Percentiles rank a stretch among this genome's conserved stretches.
Conservation (phyloP, 176 grass and related monocot genomes). For the Triticum monococcum region DNA sequence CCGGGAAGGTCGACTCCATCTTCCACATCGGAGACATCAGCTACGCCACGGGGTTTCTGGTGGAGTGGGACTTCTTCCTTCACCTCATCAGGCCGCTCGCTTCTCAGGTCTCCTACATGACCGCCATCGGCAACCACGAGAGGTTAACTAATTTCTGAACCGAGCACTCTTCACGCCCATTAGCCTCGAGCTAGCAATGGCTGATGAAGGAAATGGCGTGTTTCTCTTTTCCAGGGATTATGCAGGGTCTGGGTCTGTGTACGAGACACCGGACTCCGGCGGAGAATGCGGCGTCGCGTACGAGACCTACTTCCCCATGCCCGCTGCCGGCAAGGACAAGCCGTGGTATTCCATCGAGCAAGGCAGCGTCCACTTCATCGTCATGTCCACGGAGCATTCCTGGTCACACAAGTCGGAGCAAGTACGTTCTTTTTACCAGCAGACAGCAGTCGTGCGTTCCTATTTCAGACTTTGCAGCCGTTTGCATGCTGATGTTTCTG, state of each 20-base stretch:
- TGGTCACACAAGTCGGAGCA: conserved; percentile 68
- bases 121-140: conserved; percentile 86
- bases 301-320: conserved; percentile 86
- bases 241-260: conserved; percentile 53
- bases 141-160: conserved; percentile 43
- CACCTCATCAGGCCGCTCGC: conserved; percentile 63
- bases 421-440: conserved; percentile 20
- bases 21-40: conserved; percentile 95
- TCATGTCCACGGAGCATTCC: conserved; percentile 80
- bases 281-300: conserved; percentile 84
- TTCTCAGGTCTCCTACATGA: conserved; percentile 83
- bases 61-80: conserved; percentile 67
- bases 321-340: conserved; percentile 49
- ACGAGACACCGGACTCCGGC: conserved; percentile 71
- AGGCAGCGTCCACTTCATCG: conserved; percentile 65
- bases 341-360: conserved; percentile 94
- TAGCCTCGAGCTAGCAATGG: background rate
- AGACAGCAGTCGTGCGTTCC: background rate
- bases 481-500: too few species aligned
- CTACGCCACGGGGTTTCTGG: conserved; percentile 79
- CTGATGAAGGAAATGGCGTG: background rate
- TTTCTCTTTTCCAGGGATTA: conserved; percentile 54
- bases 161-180: too few species aligned
- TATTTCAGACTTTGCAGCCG: background rate
- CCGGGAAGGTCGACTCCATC: conserved; percentile 58